Percentiles rank a stretch among this genome's conserved stretches.
Evolutionary conservation across 345 rosid species (phyloP).

Genomic region (Arabidopsis arenosa): DNA sequence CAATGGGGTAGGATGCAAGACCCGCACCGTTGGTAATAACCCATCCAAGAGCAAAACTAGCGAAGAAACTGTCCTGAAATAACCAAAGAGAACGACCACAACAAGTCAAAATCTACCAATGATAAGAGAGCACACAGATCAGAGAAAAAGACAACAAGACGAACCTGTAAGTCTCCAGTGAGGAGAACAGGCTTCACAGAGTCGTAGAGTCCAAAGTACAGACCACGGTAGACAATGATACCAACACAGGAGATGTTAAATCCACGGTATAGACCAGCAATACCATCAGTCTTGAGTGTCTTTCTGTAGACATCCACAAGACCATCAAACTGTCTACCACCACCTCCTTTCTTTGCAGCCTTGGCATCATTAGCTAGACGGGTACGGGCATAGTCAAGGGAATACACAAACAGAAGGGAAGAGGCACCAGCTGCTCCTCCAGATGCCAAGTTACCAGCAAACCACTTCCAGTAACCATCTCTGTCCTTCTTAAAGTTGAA

Average conservation of each 20-base stretch:
- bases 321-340: conserved; percentile 87
- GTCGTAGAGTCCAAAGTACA: conserved; percentile 82
- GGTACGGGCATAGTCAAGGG: conserved; percentile 82
- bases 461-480: conserved; percentile 91
- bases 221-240: conserved; percentile 82
- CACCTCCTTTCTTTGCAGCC: conserved; percentile 90
- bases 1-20: conserved; percentile 84
- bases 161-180: conserved; percentile 62
- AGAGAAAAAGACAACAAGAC: conserved; percentile 1
- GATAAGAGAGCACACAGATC: neutral
- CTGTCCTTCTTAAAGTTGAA: conserved; percentile 86
- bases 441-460: conserved; percentile 86
- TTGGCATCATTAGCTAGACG: conserved; percentile 85
- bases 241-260: conserved; percentile 85
- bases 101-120: conserved; percentile 15
- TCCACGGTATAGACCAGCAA: conserved; percentile 87
- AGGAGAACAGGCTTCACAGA: conserved; percentile 80
- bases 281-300: conserved; percentile 70
- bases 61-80: conserved; percentile 87
- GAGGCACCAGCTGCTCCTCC: conserved; percentile 94
- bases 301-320: conserved; percentile 79
- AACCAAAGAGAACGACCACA: neutral
- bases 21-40: conserved; percentile 85
- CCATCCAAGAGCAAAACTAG: conserved; percentile 89
- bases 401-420: conserved; percentile 78